A percentile compares a stretch with the other conserved stretches of the same genome.
These are phyloP conservation scores for Xylaria multiplex DNA, from an alignment of 2,329 filamentous ascomycete genomes.

Conservation along the genomic window DNA sequence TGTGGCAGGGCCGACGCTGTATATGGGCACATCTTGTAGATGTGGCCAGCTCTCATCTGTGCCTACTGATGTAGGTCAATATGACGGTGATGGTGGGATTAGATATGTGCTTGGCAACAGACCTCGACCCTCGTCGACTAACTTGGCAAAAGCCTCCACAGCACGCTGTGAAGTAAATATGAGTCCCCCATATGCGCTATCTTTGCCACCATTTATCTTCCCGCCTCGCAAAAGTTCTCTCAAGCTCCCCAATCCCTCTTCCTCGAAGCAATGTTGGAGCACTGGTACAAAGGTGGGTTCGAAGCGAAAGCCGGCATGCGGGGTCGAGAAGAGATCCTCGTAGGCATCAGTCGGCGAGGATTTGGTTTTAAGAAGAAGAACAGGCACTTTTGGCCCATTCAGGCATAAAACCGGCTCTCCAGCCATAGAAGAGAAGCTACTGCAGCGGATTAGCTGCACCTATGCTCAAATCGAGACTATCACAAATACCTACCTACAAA, in stretches of 20 bases:
- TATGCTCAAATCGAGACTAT: background rate
- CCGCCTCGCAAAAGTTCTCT: conserved; percentile 58
- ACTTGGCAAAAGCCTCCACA: conserved; percentile 77
- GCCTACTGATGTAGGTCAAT: conserved; percentile 45
- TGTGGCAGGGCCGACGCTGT: conserved; percentile 84
- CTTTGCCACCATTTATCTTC: conserved; percentile 53
- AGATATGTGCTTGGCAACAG: conserved; percentile 22
- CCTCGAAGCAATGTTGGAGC: conserved; percentile 74
- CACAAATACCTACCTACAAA: conserved; percentile 7
- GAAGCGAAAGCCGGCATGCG: conserved; percentile 58
- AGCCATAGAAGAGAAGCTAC: conserved; percentile 36
- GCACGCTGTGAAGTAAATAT: conserved; percentile 87
- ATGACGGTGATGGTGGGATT: background rate
- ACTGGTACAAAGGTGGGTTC: conserved; percentile 79
- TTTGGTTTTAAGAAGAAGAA: conserved; percentile 81
- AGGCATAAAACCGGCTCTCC: conserved; percentile 12
- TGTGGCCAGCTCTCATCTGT: conserved; percentile 58
- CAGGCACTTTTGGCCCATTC: conserved; percentile 54
- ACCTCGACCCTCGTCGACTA: conserved; percentile 66
- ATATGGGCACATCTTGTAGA: conserved; percentile 69
- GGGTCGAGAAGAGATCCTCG: conserved; percentile 69
- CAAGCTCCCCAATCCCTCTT: conserved; percentile 66
- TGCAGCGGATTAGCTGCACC: background rate
- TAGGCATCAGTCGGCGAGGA: conserved; percentile 78
- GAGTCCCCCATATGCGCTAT: conserved; percentile 73